These are phyloP conservation scores for Copromyces sp. DNA, from an alignment of 495 filamentous ascomycete genomes.

Conservation along the genomic window DNA sequence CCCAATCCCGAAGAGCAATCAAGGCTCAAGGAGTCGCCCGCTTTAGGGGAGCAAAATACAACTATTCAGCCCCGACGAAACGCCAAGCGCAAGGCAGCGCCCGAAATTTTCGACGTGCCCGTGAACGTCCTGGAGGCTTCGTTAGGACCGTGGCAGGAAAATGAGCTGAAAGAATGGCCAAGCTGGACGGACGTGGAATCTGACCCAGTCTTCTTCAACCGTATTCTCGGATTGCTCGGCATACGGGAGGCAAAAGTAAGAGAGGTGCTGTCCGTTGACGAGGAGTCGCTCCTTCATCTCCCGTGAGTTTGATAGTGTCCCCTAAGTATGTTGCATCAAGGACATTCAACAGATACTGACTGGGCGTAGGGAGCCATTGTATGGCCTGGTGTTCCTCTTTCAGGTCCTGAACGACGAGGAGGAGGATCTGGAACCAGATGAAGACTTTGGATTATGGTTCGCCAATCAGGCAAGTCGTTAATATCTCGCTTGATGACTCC, in stretches of 20 bases:
- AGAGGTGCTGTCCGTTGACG: conserved; percentile 69
- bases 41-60: neutral
- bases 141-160: conserved; percentile 24
- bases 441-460: conserved; percentile 65
- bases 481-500: neutral
- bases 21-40: neutral
- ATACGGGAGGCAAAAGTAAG: conserved; percentile 62
- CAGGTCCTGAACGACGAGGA: conserved; percentile 49
- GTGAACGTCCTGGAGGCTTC: conserved; percentile 26
- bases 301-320: conserved; percentile 38
- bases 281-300: conserved; percentile 52
- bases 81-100: conserved; percentile 30
- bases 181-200: conserved; percentile 88
- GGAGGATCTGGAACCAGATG: conserved; percentile 35
- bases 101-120: conserved; percentile 20
- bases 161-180: conserved; percentile 37
- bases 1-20: neutral
- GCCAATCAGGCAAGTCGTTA: conserved; percentile 64
- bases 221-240: conserved; percentile 69
- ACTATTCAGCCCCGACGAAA: conserved; percentile 14
- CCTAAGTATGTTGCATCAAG: neutral
- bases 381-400: conserved; percentile 78
- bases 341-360: neutral
- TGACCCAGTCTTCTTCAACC: conserved; percentile 83
- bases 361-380: conserved; percentile 52